Evolutionary conservation across 352 stramenopile species (phyloP), one percentile per base, ranked within the genome.

Genomic region (Globisporangium irregulare): DNA sequence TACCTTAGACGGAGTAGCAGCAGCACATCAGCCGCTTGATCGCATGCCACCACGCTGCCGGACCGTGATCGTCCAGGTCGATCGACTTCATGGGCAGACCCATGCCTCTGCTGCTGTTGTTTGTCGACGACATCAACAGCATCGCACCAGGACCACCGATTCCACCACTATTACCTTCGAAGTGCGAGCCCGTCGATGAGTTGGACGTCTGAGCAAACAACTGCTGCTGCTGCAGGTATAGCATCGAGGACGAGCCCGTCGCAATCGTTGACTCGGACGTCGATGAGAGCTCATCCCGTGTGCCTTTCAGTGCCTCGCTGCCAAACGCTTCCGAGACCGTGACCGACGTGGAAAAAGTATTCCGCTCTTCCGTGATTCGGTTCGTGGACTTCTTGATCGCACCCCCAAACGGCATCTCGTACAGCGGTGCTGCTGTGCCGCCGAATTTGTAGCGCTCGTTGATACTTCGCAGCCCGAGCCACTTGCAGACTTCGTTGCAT

Each of bases 401-500:
- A 4, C 70, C 68, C 29, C 84, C 82, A 53, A 91, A 91, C 12
- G 87, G 87, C 87, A 94, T 94, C 29, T 82, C 74, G 51, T 94
- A 94, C n/a, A 76, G 58, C 3, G 87, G 87, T 24, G 87, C 87
- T n/a, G 87, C 87, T 0, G 87, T 94, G 36, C 87, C 87, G 20
- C 87, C 87, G 0, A 70, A 66, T 46, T 94, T 94, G 66, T 92
- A 92, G 59, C 90, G 80, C 54, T 89, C 82, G 43, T 91, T 91
- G 48, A 93, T 90, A 54, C 77, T 91, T 20, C 75, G 78, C 15
- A 94, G 77, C 8, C 85, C 87, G 24, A 94, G 76, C 87, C 87
- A 94, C 20, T 81, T 76, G 73, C 89, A 97, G 0, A 97, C 86
- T 61, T 91, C 86, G 68, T 97, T 97, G 69, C 89, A 97, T 0